These are phyloP conservation scores for Arabidopsis arenosa DNA, from an alignment of 345 rosid species.

Conservation along the genomic window DNA sequence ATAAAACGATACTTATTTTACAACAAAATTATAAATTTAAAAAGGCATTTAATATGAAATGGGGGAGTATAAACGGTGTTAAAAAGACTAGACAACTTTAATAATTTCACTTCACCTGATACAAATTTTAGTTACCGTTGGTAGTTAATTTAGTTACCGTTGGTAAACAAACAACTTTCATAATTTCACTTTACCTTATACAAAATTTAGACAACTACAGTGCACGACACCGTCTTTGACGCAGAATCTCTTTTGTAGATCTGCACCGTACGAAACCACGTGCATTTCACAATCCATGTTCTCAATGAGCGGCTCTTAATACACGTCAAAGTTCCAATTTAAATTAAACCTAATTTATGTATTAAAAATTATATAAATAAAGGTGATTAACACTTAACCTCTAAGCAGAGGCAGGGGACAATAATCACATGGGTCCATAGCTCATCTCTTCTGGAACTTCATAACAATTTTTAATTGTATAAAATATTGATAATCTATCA, in stretches of 20 bases:
- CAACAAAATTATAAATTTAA: too few species aligned
- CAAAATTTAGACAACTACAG: conserved; percentile 28
- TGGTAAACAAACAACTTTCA: neutral
- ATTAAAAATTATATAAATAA: neutral
- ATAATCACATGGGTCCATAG: conserved; percentile 44
- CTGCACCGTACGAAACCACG: conserved; percentile 42
- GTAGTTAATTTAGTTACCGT: conserved; percentile 32
- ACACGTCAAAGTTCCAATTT: conserved; percentile 32
- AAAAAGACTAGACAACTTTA: neutral
- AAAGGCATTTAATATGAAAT: too few species aligned
- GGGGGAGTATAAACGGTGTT: too few species aligned
- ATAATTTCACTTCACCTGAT: conserved; percentile 5
- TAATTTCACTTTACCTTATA: neutral
- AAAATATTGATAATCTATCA: conserved; percentile 6
- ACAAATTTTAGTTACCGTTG: conserved; percentile 27
- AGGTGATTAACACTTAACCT: conserved; percentile 38
- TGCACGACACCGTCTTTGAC: conserved; percentile 39
- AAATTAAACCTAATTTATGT: neutral
- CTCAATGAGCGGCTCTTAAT: conserved; percentile 40
- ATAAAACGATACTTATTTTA: too few species aligned
- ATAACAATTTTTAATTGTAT: neutral
- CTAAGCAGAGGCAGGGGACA: conserved; percentile 46
- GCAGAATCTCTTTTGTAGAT: conserved; percentile 33
- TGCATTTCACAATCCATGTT: conserved; percentile 38
- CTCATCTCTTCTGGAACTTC: conserved; percentile 44